Conservation (phyloP, 192 early-diverging fungal genomes). For the Nowakowskiella sp. region DNA sequence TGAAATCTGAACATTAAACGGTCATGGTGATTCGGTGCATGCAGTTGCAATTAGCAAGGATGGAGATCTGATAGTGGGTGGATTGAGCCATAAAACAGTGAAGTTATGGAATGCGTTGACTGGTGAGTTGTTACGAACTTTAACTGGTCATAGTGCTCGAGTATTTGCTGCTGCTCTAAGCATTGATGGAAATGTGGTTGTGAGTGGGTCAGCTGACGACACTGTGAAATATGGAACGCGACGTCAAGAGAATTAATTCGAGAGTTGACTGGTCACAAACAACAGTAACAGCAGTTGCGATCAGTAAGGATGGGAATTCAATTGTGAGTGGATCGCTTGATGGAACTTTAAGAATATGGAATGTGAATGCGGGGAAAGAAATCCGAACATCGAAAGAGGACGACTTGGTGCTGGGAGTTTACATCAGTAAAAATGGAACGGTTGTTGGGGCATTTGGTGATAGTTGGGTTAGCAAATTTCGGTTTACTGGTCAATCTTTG, state of each 20-base stretch:
- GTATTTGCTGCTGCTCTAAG: constrained; percentile 82
- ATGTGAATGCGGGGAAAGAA: constrained; percentile 62
- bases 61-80: constrained; percentile 64
- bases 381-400: too few relatives aligned
- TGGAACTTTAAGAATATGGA: too few relatives aligned
- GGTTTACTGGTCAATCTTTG: too few relatives aligned
- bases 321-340: too few relatives aligned
- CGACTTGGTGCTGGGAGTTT: too few relatives aligned
- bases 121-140: constrained; percentile 63
- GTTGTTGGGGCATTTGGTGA: too few relatives aligned
- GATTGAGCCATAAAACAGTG: constrained; percentile 72
- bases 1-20: neutral
- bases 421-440: too few relatives aligned
- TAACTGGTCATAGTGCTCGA: constrained; percentile 71
- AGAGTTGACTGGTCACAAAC: too few relatives aligned
- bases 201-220: constrained; percentile 73
- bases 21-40: neutral
- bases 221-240: constrained; percentile 76
- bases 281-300: too few relatives aligned
- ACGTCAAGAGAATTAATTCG: too few relatives aligned
- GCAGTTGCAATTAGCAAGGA: constrained; percentile 34
- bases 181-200: constrained; percentile 63
- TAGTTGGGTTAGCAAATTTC: too few relatives aligned
- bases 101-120: constrained; percentile 81
- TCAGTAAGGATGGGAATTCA: too few relatives aligned